These are phyloP conservation scores for Sarocladium strictum DNA, from an alignment of 2,329 filamentous ascomycete genomes.

Conservation along the genomic window DNA sequence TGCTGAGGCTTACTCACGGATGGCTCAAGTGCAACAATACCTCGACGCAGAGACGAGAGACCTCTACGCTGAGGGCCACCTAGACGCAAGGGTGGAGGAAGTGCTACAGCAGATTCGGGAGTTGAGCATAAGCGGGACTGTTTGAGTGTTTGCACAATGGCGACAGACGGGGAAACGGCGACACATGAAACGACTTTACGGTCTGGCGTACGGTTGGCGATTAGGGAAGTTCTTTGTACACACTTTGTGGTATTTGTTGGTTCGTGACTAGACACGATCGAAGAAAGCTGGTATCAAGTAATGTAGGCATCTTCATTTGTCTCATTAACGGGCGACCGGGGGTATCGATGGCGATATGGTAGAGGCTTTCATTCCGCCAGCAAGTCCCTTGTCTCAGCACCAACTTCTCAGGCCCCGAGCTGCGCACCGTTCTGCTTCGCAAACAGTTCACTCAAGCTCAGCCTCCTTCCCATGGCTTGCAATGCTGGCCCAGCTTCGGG, in stretches of 20 bases:
- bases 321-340: not conserved
- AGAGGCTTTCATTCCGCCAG: too few species aligned
- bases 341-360: too few species aligned
- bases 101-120: constrained; percentile 96
- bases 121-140: constrained; percentile 78
- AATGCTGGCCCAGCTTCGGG: constrained; percentile 34
- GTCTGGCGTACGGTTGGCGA: constrained; percentile 6
- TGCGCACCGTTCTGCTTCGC: constrained; percentile 20
- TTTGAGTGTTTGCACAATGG: constrained; percentile 30
- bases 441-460: constrained; percentile 42
- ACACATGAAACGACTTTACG: constrained; percentile 8
- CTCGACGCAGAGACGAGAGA: constrained; percentile 92
- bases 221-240: constrained; percentile 8
- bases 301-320: constrained; percentile 32
- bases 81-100: constrained; percentile 89
- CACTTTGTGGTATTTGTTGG: not conserved
- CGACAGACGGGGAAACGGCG: not conserved
- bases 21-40: constrained; percentile 99
- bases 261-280: constrained; percentile 4
- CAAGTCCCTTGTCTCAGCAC: not conserved
- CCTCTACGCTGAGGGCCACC: constrained; percentile 87
- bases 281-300: not conserved
- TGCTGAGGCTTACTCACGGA: constrained; percentile 92
- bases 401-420: not conserved
- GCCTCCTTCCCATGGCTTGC: constrained; percentile 36